phyloP scores from a whole-genome alignment of 2,329 filamentous ascomycete species.

The Neofusicoccum ribis region DNA sequence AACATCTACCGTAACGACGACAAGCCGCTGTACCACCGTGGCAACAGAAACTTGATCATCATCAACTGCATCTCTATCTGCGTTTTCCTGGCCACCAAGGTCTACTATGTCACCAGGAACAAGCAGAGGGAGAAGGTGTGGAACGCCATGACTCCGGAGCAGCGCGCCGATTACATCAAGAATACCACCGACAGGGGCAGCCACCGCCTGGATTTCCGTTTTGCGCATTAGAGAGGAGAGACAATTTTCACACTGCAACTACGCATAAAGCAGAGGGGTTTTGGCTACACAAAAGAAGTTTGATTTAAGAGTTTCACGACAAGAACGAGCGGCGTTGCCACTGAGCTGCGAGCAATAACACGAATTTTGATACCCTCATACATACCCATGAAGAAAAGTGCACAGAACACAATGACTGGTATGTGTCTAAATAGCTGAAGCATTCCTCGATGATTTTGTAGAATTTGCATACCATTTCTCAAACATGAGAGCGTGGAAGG shows the following conservation, averaged over 20 bases:
- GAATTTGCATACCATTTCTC: no score
- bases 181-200: conserved; percentile 32
- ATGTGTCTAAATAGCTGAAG: no score
- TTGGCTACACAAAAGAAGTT: no score
- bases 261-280: no score
- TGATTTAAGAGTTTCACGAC: no score
- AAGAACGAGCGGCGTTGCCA: no score
- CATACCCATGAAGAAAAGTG: no score
- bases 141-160: conserved; percentile 30
- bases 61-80: conserved; percentile 36
- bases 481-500: no score
- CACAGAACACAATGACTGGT: no score
- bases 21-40: conserved; percentile 45
- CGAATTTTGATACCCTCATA: no score
- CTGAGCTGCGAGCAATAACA: no score
- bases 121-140: conserved; percentile 32
- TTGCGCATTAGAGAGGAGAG: conserved; percentile 26
- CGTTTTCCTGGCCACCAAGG: conserved; percentile 39
- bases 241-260: not conserved
- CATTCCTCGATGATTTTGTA: no score
- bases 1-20: conserved; percentile 54
- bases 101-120: conserved; percentile 45
- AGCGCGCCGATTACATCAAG: conserved; percentile 31
- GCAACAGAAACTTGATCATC: conserved; percentile 39
- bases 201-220: conserved; percentile 34